Conservation (phyloP, 1,284 basidiomycete genomes). For the Trametes sp. region DNA sequence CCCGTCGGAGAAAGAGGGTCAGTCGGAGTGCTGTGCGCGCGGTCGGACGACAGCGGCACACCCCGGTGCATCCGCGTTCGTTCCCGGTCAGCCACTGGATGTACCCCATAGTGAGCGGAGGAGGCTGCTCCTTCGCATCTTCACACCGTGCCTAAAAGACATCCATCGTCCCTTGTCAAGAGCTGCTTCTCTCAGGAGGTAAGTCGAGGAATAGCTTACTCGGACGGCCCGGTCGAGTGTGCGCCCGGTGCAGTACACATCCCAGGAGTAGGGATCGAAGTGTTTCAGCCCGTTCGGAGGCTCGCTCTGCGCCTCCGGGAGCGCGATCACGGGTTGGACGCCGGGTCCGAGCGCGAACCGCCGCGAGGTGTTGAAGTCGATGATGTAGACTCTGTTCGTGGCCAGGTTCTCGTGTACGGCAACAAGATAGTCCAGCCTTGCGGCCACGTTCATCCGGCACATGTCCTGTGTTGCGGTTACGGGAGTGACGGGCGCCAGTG, state of each 20-base stretch:
- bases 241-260: not conserved
- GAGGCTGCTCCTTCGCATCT: too few species aligned
- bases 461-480: not conserved
- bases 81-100: too few species aligned
- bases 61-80: not conserved
- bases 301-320: not conserved
- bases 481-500: too few species aligned
- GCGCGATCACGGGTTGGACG: not conserved
- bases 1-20: not conserved
- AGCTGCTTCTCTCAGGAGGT: too few species aligned
- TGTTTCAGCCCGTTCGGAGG: not conserved
- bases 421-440: too few species aligned
- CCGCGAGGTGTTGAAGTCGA: conserved; percentile 6
- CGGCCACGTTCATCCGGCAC: not conserved
- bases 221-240: too few species aligned
- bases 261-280: conserved; percentile 16
- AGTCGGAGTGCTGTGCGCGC: not conserved
- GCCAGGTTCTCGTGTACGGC: not conserved
- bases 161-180: too few species aligned
- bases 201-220: too few species aligned
- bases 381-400: conserved; percentile 2
- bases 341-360: conserved; percentile 5
- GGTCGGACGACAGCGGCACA: conserved; percentile 6
- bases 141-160: too few species aligned
- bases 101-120: too few species aligned